Percentiles rank a stretch among this genome's conserved stretches.
Evolutionary conservation across 2,329 filamentous ascomycete genomes (phyloP).

Genomic region (Colletotrichum camelliae): DNA sequence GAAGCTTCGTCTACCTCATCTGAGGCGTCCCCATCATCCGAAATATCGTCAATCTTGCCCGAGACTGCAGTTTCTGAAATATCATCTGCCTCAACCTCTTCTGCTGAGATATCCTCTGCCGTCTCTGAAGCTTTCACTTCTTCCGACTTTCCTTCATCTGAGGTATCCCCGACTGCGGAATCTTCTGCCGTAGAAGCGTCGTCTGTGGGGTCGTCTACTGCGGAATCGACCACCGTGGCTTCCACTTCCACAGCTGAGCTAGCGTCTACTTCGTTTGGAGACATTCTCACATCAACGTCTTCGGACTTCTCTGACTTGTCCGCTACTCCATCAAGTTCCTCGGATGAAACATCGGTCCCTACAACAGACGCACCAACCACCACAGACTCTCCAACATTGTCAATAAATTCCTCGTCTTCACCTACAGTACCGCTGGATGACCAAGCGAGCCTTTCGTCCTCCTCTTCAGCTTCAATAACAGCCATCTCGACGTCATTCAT

Average conservation of each 20-base stretch:
- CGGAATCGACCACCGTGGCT: too few relatives aligned
- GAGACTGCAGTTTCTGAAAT: too few relatives aligned
- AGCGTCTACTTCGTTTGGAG: background rate
- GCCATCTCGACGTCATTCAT: background rate
- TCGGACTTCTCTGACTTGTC: background rate
- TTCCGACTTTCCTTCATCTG: too few relatives aligned
- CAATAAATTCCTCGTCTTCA: background rate
- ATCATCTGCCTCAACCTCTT: too few relatives aligned
- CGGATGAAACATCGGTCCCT: background rate
- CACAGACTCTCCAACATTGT: background rate
- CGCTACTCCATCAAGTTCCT: background rate
- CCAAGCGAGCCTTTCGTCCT: background rate
- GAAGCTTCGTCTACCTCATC: too few relatives aligned
- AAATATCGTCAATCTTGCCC: too few relatives aligned
- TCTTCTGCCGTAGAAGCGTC: too few relatives aligned
- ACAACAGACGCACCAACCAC: background rate
- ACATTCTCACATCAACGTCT: background rate
- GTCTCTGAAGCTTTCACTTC: too few relatives aligned
- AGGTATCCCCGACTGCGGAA: too few relatives aligned
- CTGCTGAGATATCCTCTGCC: too few relatives aligned
- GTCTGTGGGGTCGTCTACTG: too few relatives aligned
- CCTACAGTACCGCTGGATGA: background rate
- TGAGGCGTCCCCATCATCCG: too few relatives aligned
- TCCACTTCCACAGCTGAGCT: background rate
- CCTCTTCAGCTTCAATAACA: background rate